A percentile compares a stretch with the other conserved stretches of the same genome.
These are phyloP conservation scores for Suillus fuscotomentosus DNA, from an alignment of 768 basidiomycete genomes.

Conservation along the genomic window DNA sequence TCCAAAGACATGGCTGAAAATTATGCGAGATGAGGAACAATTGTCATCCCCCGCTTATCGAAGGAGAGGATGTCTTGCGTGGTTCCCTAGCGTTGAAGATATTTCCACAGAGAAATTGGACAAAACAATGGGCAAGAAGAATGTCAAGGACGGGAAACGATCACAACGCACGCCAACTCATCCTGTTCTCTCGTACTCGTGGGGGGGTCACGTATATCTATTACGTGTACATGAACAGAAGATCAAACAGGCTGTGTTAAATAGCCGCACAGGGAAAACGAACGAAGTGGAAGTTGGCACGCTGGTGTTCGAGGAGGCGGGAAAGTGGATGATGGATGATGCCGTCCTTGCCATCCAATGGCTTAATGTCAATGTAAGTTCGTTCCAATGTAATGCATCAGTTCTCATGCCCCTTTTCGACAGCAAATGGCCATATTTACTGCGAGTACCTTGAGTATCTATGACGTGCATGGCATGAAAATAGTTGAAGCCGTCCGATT, in stretches of 20 bases:
- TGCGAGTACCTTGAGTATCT: conserved; percentile 56
- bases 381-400: conserved; percentile 19
- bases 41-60: conserved; percentile 42
- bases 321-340: conserved; percentile 58
- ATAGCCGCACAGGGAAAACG: conserved; percentile 58
- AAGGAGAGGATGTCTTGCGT: conserved; percentile 68
- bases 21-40: conserved; percentile 51
- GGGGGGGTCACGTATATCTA: conserved; percentile 70
- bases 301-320: conserved; percentile 60
- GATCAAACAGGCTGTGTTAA: conserved; percentile 46
- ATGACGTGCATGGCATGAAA: conserved; percentile 56
- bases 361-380: conserved; percentile 84
- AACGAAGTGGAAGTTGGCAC: conserved; percentile 60
- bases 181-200: conserved; percentile 81
- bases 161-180: conserved; percentile 27
- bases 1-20: conserved; percentile 90
- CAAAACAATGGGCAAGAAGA: background rate
- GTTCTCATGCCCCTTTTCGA: conserved; percentile 5
- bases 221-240: conserved; percentile 64
- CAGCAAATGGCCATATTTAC: conserved; percentile 76
- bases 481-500: conserved; percentile 64
- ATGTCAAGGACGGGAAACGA: conserved; percentile 23
- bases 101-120: conserved; percentile 8
- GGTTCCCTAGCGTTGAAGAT: conserved; percentile 68
- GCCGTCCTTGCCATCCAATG: conserved; percentile 78